Evolutionary conservation across 208 protist genomes (phyloP), one percentile per base, ranked within the genome.

Genomic region (Leishmania tarentolae): DNA sequence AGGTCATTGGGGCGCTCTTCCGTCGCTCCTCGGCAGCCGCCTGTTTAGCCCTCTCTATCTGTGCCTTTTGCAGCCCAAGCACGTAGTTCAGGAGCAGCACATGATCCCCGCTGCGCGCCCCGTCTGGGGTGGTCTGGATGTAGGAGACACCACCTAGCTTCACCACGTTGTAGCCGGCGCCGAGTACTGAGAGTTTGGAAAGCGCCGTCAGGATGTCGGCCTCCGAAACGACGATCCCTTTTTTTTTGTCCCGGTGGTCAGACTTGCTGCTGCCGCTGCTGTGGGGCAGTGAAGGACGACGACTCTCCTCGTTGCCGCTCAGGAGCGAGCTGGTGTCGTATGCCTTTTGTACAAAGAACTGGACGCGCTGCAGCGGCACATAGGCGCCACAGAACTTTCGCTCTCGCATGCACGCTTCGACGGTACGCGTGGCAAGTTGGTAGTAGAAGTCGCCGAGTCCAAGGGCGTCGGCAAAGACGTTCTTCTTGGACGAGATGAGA

Each of bases 361-460:
- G 82, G 1, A 95, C 88, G 11, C 90, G 87, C 66, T 80, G 69
- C 63, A 97, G 86, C 19, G 93, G 93, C 5, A 97, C 93, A 75
- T 92, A 97, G 57, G 89, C 84, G 59, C 94, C 94, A 73, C 90
- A 96, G 75, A 95, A 97, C 86, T 94, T 94, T 1, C 88, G 88
- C 86, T 97, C 94, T 52, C 76, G 83, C 91, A 97, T 94, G 77
- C 94, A 97, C 50, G 83, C 88, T 87, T 96, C 91, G 1, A 97
- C 93, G 2, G 93, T 90, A 73, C 92, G 95, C 3, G 92, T 83
- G 0, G 93, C 94, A 7, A 97, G 92, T 40, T 89, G 85, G 77
- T 96, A 96, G 85, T 96, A 96, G 79, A 96, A 96, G 83, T 97
- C 89, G 53, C 92, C 94, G 46, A 97, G 87, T 9, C 93, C 92